Base-by-base conservation (phyloP, 345 rosid species). In the Eutrema yunnanense region DNA sequence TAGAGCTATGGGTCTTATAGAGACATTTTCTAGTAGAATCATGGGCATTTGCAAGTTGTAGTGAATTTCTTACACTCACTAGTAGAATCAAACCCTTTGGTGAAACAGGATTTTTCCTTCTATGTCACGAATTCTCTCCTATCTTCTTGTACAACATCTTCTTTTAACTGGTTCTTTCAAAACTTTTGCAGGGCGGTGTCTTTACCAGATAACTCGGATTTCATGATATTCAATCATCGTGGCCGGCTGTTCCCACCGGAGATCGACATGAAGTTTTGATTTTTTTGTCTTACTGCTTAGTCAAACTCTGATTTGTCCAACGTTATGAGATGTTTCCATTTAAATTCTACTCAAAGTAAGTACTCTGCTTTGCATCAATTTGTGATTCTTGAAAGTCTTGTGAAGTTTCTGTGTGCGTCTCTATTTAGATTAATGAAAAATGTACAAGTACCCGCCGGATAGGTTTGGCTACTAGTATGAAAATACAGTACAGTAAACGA, bases 211-310 rank as follows among this genome's bases (percentile, higher is more conserved):
- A 95, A 86, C 80, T 60, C 88, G 32, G 99, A 92, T 69, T 95
- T 86, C 86, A 87, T 90, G 91, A 88, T 88, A 68, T 92, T 92
- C 81, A 88, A 90, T 74, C 98, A 92, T 61, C 90, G 94, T 33
- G 94, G 90, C 55, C 79, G 78, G 49, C 78, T 75, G 11, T 83
- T 83, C 60, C 69, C 85, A 62, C 77, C 86, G 6, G 81, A 77
- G 53, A 41, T 65, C n/a, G 80, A 83, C 59, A 48, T 82, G 85
- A 89, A 88, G 81, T 76, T 54, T 64, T 87, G 81, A 75, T 41
- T 56, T 47, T 16, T 57, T 56, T 2, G 12, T 50, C 26, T 6
- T 7, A 51, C 41, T 50, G 47, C 40, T 42, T 74, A 42, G 56
- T 50, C 42, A 67, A 52, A 67, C 42, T 34, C 43, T 67, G 50